Evolutionary conservation across 2,329 filamentous ascomycete genomes (phyloP).

Genomic region (Botryotinia globosa): DNA sequence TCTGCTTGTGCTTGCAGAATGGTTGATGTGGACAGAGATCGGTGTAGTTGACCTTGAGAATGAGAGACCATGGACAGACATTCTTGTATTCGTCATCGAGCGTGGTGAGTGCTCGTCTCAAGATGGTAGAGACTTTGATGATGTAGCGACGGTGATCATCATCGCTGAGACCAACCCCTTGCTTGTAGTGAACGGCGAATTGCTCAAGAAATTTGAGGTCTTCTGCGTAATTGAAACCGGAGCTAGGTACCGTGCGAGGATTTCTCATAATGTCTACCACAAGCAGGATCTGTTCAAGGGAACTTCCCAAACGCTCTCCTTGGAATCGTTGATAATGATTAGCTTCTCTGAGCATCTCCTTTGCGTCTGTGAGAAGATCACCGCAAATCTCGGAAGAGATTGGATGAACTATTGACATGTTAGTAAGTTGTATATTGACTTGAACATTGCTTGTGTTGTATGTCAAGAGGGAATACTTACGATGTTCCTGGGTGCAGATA

Average conservation of each 20-base stretch:
- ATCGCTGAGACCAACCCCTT: background rate
- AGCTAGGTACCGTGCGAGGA: background rate
- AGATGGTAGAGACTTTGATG: background rate
- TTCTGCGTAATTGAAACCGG: background rate
- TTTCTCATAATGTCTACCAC: background rate
- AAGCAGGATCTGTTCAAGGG: background rate
- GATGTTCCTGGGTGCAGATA: background rate
- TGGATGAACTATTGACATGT: background rate
- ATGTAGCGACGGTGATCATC: background rate
- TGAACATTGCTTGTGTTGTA: background rate
- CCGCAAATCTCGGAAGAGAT: background rate
- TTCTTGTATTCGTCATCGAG: background rate
- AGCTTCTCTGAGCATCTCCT: background rate
- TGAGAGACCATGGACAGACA: background rate
- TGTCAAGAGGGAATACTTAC: background rate
- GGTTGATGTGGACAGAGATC: background rate
- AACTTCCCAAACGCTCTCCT: background rate
- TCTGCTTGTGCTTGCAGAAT: background rate
- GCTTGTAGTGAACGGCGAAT: background rate
- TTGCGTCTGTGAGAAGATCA: background rate
- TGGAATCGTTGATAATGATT: background rate
- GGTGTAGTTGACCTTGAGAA: background rate
- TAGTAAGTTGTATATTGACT: background rate
- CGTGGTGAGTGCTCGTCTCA: background rate
- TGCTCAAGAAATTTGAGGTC: background rate